Conservation (phyloP, 441 rosid genomes). For the Lepidium campestre region DNA sequence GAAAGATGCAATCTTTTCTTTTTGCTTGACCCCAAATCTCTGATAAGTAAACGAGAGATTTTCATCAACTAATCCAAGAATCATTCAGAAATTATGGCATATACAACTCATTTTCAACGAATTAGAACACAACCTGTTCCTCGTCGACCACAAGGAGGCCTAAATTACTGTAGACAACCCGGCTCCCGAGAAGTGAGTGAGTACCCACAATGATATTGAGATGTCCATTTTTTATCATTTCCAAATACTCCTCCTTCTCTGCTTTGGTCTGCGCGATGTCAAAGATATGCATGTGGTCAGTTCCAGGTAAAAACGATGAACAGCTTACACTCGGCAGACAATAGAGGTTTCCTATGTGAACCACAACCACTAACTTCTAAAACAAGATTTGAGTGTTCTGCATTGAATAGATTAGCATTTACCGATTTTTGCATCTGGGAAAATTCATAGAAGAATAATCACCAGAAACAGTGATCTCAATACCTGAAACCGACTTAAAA, state of each 20-base stretch:
- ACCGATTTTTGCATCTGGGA: background rate
- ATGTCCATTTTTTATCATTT: slow-evolving; percentile 73
- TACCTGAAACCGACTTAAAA: slow-evolving; percentile 96
- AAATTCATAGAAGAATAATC: slow-evolving; percentile 4
- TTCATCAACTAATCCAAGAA: slow-evolving; percentile 26
- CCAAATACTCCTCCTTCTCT: slow-evolving; percentile 67
- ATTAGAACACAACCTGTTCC: slow-evolving; percentile 74
- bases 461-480: slow-evolving; percentile 5
- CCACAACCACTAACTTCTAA: background rate
- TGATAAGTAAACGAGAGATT: slow-evolving; percentile 34
- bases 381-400: slow-evolving; percentile 3
- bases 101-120: slow-evolving; percentile 13
- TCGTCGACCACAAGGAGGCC: slow-evolving; percentile 99
- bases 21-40: slow-evolving; percentile 99
- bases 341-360: slow-evolving; percentile 2
- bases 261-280: slow-evolving; percentile 63
- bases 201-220: slow-evolving; percentile 91
- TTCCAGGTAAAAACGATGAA: background rate
- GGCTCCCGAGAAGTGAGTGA: slow-evolving; percentile 94
- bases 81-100: slow-evolving; percentile 7
- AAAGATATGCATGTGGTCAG: slow-evolving; percentile 23
- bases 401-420: background rate
- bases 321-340: slow-evolving; percentile 13
- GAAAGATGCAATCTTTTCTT: slow-evolving; percentile 95
- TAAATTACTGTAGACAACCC: slow-evolving; percentile 82